Percentiles rank a stretch among this genome's conserved stretches.
Conservation (phyloP, 2,329 filamentous ascomycete species). For the Pyricularia pennisetigena region DNA sequence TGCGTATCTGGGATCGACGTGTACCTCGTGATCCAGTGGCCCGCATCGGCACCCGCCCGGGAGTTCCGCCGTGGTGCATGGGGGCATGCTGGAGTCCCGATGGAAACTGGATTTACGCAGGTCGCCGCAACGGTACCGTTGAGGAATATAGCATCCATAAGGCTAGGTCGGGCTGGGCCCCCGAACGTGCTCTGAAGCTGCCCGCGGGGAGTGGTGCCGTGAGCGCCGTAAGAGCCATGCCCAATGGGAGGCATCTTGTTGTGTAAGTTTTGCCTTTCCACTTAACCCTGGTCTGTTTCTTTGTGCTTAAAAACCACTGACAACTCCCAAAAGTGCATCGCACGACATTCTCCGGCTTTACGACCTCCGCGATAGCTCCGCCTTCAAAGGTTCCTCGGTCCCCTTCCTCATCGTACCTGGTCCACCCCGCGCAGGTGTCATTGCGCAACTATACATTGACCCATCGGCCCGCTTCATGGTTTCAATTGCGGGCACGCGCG, state of each 20-base stretch:
- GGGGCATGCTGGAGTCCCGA: slow-evolving; percentile 93
- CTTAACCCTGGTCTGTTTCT: slow-evolving; percentile 1
- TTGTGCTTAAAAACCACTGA: slow-evolving; percentile 7
- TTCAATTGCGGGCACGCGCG: slow-evolving; percentile 80
- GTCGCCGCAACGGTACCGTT: slow-evolving; percentile 81
- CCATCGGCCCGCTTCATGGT: slow-evolving; percentile 85
- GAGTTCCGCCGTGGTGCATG: slow-evolving; percentile 94
- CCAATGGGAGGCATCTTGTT: slow-evolving; percentile 82
- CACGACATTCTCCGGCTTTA: slow-evolving; percentile 92
- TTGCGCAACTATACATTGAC: slow-evolving; percentile 78
- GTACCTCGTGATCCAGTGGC: slow-evolving; percentile 62
- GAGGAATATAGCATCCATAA: slow-evolving; percentile 90
- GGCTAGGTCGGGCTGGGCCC: slow-evolving; percentile 53
- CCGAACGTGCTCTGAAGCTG: slow-evolving; percentile 75
- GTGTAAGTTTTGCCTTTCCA: slow-evolving; percentile 33
- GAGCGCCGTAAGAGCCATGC: slow-evolving; percentile 81
- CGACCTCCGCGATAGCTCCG: slow-evolving; percentile 61
- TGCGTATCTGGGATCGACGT: slow-evolving; percentile 90
- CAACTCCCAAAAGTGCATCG: slow-evolving; percentile 51
- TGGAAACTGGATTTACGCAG: slow-evolving; percentile 91
- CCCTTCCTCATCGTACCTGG: slow-evolving; percentile 96
- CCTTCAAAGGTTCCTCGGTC: slow-evolving; percentile 65
- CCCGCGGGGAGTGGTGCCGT: slow-evolving; percentile 84
- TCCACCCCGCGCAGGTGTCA: slow-evolving; percentile 71
- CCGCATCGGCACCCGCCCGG: slow-evolving; percentile 61